A percentile compares a stretch with the other conserved stretches of the same genome.
Conservation (phyloP, 2,329 filamentous ascomycete species). For the Colletotrichum musicola region DNA sequence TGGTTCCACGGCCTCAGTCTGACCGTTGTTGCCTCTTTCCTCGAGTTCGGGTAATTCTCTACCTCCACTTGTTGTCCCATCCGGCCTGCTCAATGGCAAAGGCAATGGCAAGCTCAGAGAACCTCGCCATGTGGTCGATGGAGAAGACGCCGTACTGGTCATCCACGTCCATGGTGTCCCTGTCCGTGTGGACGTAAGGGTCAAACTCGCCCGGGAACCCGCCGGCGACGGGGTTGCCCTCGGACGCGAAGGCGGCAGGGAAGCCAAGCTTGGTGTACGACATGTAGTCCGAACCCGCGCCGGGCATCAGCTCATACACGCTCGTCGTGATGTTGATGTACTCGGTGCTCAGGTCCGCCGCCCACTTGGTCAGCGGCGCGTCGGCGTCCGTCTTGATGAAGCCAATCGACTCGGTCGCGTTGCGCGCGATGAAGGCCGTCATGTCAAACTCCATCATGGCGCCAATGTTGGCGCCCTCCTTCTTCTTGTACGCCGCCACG, state of each 20-base stretch:
- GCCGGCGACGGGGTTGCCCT: slow-evolving; percentile 51
- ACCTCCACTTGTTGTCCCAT: slow-evolving; percentile 56
- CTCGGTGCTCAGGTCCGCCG: slow-evolving; percentile 48
- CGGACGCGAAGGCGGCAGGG: slow-evolving; percentile 53
- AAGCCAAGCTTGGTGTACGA: slow-evolving; percentile 54
- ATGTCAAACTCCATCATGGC: slow-evolving; percentile 77
- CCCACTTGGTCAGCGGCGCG: slow-evolving; percentile 52
- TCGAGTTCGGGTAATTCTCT: not conserved
- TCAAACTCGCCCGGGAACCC: slow-evolving; percentile 51
- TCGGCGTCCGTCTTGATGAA: slow-evolving; percentile 55
- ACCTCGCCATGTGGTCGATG: slow-evolving; percentile 56
- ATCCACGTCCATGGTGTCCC: slow-evolving; percentile 54
- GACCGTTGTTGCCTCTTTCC: too few species aligned
- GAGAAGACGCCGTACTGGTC: slow-evolving; percentile 54
- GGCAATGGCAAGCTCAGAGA: slow-evolving; percentile 54
- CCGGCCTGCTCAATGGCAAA: slow-evolving; percentile 55
- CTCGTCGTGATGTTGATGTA: slow-evolving; percentile 52
- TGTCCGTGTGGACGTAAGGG: slow-evolving; percentile 52
- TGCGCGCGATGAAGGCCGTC: slow-evolving; percentile 53
- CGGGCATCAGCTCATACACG: slow-evolving; percentile 47
- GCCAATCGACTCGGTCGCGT: slow-evolving; percentile 54
- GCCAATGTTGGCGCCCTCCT: slow-evolving; percentile 71
- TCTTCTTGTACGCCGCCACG: slow-evolving; percentile 76
- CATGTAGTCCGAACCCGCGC: slow-evolving; percentile 57
- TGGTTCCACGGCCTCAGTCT: too few species aligned